Evolutionary conservation across 1,284 basidiomycete species (phyloP).

Genomic region (Ceratobasidium sp.): DNA sequence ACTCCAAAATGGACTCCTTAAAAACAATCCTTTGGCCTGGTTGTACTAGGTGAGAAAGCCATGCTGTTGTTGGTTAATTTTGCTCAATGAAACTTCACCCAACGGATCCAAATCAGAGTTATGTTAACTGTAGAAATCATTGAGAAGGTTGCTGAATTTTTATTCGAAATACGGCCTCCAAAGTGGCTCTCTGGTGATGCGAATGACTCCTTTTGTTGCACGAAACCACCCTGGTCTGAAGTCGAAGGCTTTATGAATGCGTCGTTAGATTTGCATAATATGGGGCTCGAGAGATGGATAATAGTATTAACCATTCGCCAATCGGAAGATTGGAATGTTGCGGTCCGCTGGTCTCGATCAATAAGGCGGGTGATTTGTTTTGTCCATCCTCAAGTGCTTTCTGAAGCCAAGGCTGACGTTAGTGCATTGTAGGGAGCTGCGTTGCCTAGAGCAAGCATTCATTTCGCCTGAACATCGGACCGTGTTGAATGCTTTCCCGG

Average conservation of each 20-base stretch:
- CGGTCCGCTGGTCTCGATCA: background rate
- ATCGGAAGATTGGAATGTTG: slow-evolving; percentile 11
- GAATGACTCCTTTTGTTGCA: background rate
- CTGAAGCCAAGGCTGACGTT: background rate
- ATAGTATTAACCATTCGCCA: slow-evolving; percentile 4
- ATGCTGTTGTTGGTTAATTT: too few species aligned
- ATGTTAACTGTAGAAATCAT: slow-evolving; percentile 4
- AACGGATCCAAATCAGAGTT: background rate
- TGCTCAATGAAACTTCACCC: too few species aligned
- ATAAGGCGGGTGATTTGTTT: background rate
- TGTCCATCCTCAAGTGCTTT: background rate
- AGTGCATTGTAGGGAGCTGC: slow-evolving; percentile 7
- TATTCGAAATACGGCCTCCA: slow-evolving; percentile 4
- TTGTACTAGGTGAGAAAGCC: too few species aligned
- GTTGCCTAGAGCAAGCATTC: slow-evolving; percentile 23
- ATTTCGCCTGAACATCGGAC: background rate
- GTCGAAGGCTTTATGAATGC: slow-evolving; percentile 26
- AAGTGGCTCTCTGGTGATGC: too few species aligned
- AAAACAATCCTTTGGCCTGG: too few species aligned
- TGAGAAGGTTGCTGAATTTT: slow-evolving; percentile 20
- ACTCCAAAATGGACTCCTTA: too few species aligned
- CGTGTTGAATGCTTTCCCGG: background rate
- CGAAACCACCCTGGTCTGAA: slow-evolving; percentile 15
- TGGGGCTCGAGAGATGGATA: slow-evolving; percentile 17
- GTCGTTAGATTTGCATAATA: background rate